Evolutionary conservation across 352 stramenopile genomes (phyloP).

Genomic region (Phytophthora hibernalis): DNA sequence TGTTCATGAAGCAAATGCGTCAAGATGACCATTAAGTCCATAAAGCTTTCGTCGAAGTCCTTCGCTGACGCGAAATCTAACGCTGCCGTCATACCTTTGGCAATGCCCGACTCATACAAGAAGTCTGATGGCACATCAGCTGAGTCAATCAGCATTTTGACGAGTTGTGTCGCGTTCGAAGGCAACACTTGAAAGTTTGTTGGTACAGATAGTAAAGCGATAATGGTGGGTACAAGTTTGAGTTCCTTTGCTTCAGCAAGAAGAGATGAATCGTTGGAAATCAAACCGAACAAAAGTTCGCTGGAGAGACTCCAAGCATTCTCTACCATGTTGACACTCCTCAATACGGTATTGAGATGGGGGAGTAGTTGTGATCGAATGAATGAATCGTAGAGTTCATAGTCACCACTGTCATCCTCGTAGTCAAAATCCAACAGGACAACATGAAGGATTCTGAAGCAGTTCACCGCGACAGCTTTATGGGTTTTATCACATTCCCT

Average conservation of each 20-base stretch:
- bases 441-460: slow-evolving; percentile 58
- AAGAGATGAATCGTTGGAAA: slow-evolving; percentile 45
- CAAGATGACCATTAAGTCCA: slow-evolving; percentile 46
- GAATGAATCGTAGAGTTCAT: slow-evolving; percentile 44
- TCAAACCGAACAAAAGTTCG: slow-evolving; percentile 56
- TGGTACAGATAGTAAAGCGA: slow-evolving; percentile 46
- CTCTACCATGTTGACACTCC: slow-evolving; percentile 32
- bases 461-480: slow-evolving; percentile 46
- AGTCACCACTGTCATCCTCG: slow-evolving; percentile 20
- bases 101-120: slow-evolving; percentile 49
- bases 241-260: slow-evolving; percentile 30
- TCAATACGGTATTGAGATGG: slow-evolving; percentile 40
- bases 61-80: slow-evolving; percentile 38
- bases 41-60: slow-evolving; percentile 15
- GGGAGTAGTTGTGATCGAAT: slow-evolving; percentile 57
- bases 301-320: slow-evolving; percentile 57
- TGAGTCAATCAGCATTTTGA: slow-evolving; percentile 45
- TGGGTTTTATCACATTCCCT: not conserved
- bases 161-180: slow-evolving; percentile 43
- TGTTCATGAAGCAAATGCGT: slow-evolving; percentile 47
- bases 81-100: slow-evolving; percentile 24
- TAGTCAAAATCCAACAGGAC: slow-evolving; percentile 61
- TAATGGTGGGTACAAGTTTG: slow-evolving; percentile 30
- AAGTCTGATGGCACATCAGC: slow-evolving; percentile 14
- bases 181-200: slow-evolving; percentile 36